Evolutionary conservation across 2,329 filamentous ascomycete genomes (phyloP), one percentile per base, ranked within the genome.

Genomic region (Aspergillus flavus): DNA sequence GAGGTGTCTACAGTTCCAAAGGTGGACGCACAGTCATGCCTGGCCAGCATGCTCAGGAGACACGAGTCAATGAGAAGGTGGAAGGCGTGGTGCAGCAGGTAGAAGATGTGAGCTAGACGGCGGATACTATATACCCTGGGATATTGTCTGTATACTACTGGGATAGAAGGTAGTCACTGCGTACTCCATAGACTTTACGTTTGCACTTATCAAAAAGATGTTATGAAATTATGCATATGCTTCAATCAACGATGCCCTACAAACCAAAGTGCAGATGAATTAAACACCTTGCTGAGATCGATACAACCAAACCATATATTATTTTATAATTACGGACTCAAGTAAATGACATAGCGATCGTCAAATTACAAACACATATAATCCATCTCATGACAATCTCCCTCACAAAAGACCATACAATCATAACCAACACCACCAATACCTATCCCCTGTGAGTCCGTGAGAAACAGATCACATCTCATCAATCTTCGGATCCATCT

Each of bases 11-110:
- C 16, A 60, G 64, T 3, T 68, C 68, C 4, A 66, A 65, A 39
- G 68, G 66, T 6, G 68, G 68, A 5, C 50, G 68, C 1, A 70
- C 68, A 0, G 68, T 70, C 9, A 57, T 59, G 30, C 68, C 68
- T 1, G 67, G 64, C 2, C 68, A 70, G 53, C 68, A 70, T 56
- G 68, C 67, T 7, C 60, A 65, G 55, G 60, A 69, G 30, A 54
- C 21, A 1, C 52, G 65, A 7, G 67, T 69, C 0, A 56, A 67
- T 10, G 57, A 58, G 28, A 69, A 70, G 58, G 53, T 69, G 3
- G 68, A 68, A 45, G 62, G 61, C 2, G 28, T 63, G 28, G 61
- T 64, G 23, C 54, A 66, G n/a, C 57, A 67, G n/a, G 53, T 66
- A 3, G 64, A 67, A 39, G 36, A 59, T 11, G 45, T 43, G 21